phyloP scores from a whole-genome alignment of 139 green algal species.

The Chlorella sorokiniana region DNA sequence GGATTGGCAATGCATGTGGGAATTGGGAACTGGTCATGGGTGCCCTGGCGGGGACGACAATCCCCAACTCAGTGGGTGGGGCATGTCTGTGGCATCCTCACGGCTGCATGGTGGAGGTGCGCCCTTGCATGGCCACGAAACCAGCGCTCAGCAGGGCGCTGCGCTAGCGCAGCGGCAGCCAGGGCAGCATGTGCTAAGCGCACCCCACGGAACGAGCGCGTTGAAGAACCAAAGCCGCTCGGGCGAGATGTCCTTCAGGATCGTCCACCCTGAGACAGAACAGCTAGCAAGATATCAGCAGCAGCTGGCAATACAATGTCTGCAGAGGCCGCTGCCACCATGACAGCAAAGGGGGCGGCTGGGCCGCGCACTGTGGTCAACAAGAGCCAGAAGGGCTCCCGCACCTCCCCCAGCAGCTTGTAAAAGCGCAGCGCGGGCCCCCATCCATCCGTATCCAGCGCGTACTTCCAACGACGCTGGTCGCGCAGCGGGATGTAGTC shows the following conservation, averaged over 20 bases:
- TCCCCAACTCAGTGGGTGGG: too few relatives aligned
- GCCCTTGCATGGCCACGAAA: too few relatives aligned
- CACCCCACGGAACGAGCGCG: not conserved
- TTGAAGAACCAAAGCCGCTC: conserved; percentile 1
- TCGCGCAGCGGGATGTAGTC: not conserved
- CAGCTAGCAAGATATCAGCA: not conserved
- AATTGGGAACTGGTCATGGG: not conserved
- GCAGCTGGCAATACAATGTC: not conserved
- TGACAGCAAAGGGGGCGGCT: not conserved
- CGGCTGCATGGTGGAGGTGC: too few relatives aligned
- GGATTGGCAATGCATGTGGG: not conserved
- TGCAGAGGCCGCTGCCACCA: not conserved
- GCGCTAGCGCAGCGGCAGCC: too few relatives aligned
- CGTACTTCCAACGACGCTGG: conserved; percentile 7
- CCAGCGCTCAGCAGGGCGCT: too few relatives aligned
- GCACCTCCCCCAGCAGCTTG: not conserved
- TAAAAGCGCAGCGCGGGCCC: not conserved
- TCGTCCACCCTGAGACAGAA: not conserved
- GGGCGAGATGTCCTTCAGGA: not conserved
- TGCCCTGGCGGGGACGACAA: too few relatives aligned
- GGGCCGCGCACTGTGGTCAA: too few relatives aligned
- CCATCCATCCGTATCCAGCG: not conserved
- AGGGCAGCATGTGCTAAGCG: not conserved
- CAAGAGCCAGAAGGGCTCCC: not conserved
- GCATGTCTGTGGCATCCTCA: too few relatives aligned